phyloP scores from a whole-genome alignment of 495 filamentous ascomycete species.

The Xylaria nigripes region DNA sequence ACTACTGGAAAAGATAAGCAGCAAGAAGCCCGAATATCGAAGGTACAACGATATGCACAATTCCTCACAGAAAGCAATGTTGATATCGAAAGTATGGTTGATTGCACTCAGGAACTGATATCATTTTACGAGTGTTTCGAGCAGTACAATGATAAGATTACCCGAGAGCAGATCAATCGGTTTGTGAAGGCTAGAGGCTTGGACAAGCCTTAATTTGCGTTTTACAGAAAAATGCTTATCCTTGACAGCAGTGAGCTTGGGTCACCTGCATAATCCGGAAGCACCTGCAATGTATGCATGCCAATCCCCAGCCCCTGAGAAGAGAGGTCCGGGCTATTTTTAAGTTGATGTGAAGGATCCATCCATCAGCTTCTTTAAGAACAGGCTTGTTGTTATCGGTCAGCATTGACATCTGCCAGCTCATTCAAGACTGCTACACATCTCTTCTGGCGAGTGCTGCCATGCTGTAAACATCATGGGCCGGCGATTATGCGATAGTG shows the following conservation, averaged over 20 bases:
- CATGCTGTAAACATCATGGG: no score
- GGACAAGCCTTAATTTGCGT: conserved; percentile 32
- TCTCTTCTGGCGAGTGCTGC: no score
- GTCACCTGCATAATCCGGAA: background rate
- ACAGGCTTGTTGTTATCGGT: background rate
- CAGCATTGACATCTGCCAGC: no score
- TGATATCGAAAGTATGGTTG: conserved; percentile 85
- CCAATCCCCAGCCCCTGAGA: background rate
- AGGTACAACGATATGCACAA: conserved; percentile 64
- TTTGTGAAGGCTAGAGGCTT: conserved; percentile 80
- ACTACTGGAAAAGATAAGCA: conserved; percentile 18
- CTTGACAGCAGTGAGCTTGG: background rate
- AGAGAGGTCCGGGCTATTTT: background rate
- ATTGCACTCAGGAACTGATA: conserved; percentile 91
- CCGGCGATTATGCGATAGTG: no score
- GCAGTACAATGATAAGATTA: conserved; percentile 71
- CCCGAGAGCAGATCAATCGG: conserved; percentile 57
- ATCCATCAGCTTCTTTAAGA: background rate
- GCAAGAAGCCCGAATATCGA: conserved; percentile 37
- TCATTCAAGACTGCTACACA: no score
- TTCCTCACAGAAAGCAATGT: conserved; percentile 92
- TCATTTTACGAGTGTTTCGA: conserved; percentile 93
- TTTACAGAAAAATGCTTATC: background rate
- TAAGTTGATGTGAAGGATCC: background rate
- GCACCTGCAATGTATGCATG: background rate